Evolutionary conservation across 805 yeast species (phyloP), one percentile per base, ranked within the genome.

Genomic region (Myxozyma kluyveri): DNA sequence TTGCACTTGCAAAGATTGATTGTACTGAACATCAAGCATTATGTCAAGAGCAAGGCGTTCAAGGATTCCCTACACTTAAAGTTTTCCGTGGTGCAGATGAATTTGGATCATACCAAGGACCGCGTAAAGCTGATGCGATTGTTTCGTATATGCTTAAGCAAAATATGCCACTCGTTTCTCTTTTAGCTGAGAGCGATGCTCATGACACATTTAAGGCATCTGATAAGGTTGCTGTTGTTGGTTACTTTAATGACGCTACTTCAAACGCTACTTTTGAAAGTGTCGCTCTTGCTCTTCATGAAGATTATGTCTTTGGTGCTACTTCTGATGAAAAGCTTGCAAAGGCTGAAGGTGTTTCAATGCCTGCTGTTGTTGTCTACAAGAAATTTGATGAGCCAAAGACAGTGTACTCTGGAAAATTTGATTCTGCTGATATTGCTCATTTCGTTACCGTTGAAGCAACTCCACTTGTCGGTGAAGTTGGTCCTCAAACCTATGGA

Each of bases 381-480:
- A 63, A 69, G 56, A 66, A 66, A 48, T 65, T 63, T 56, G 68
- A 65, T 32, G 69, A 69, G 29, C 69, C 63, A 18, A 63, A 62
- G 41, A 59, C 60, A 40, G 67, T 57, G 24, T 62, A 68, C 18
- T 67, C 62, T 10, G 61, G 59, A 45, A 19, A 36, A 1, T 67
- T 73, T 50, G 67, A 67, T 49, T 67, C 62, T 19, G 68, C 68
- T 5, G 64, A 67, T 18, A 69, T 86, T 60, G 60, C 64, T 41
- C 68, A 70, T 32, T 84, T 83, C 66, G 71, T 83, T 61, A 69
- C 71, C 49, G 69, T 72, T 60, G 93, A 89, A 73, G 70, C 84
- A 44, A 78, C 86, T 67, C 96, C 97, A 51, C 76, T 79, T 64
- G 84, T 90, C 63, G 96, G 95, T 65, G 96, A 90, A 71, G 81